phyloP scores from a whole-genome alignment of 2,329 filamentous ascomycete species.

The Mariannaea sp. region DNA sequence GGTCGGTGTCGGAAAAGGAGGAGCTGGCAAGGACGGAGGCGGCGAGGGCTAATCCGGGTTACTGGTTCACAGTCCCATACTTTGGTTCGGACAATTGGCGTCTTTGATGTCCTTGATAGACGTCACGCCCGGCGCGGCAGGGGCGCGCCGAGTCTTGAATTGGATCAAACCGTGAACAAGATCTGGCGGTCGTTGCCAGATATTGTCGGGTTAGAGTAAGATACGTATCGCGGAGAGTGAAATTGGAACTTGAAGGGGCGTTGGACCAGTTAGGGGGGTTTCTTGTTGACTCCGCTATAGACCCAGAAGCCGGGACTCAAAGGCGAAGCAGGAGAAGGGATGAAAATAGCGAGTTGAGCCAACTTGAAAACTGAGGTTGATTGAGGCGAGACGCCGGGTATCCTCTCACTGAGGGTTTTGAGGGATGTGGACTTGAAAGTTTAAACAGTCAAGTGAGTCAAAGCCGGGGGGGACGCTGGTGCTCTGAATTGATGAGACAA shows the following conservation, averaged over 20 bases:
- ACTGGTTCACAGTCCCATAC: slow-evolving; percentile 41
- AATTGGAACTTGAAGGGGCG: slow-evolving; percentile 16
- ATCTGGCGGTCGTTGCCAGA: slow-evolving; percentile 33
- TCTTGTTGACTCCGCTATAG: slow-evolving; percentile 95
- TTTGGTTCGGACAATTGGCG: slow-evolving; percentile 28
- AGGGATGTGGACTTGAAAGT: slow-evolving; percentile 13
- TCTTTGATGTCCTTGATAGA: slow-evolving; percentile 30
- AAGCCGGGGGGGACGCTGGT: slow-evolving; percentile 8
- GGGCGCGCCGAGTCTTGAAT: slow-evolving; percentile 44
- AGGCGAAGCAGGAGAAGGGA: slow-evolving; percentile 80
- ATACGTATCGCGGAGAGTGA: slow-evolving; percentile 8
- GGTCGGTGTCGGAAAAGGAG: slow-evolving; percentile 15
- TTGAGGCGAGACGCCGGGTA: slow-evolving; percentile 31
- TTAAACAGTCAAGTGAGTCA: slow-evolving; percentile 8
- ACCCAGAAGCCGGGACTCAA: slow-evolving; percentile 92
- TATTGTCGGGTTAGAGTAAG: slow-evolving; percentile 17
- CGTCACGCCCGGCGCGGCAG: slow-evolving; percentile 44
- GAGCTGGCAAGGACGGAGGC: slow-evolving; percentile 18
- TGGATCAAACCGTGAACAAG: slow-evolving; percentile 38
- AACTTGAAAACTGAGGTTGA: slow-evolving; percentile 76
- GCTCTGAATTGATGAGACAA: slow-evolving; percentile 9
- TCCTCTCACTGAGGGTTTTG: slow-evolving; percentile 14
- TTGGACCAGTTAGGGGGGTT: slow-evolving; percentile 83
- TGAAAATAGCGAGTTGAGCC: slow-evolving; percentile 79
- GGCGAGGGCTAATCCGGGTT: slow-evolving; percentile 31